Conservation (phyloP, 495 filamentous ascomycete species). For the Xanthoparmelia taractica region DNA sequence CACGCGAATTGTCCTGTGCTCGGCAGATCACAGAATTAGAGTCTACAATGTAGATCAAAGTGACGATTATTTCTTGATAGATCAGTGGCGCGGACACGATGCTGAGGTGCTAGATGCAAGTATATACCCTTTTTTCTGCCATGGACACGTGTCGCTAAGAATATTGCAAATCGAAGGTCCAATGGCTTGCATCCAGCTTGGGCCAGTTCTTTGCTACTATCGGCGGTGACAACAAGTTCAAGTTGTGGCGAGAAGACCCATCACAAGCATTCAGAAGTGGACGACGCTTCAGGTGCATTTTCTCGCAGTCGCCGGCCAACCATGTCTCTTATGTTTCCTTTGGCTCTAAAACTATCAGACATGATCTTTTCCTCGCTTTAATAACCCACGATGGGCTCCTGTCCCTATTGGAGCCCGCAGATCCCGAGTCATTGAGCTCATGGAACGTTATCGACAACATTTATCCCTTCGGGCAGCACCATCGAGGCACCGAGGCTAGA, state of each 20-base stretch:
- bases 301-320: constrained; percentile 47
- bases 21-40: constrained; percentile 86
- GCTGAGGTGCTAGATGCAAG: constrained; percentile 84
- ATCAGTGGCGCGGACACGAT: constrained; percentile 86
- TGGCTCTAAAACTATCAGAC: constrained; percentile 65
- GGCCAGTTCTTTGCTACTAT: constrained; percentile 61
- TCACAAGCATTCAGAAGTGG: constrained; percentile 61
- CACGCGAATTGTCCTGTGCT: constrained; percentile 81
- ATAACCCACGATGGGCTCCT: constrained; percentile 74
- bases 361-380: constrained; percentile 73
- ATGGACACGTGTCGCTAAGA: constrained; percentile 9
- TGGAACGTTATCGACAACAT: constrained; percentile 68
- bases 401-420: constrained; percentile 75
- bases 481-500: constrained; percentile 72
- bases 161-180: constrained; percentile 47
- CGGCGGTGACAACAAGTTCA: constrained; percentile 78
- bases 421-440: constrained; percentile 69
- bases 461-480: constrained; percentile 50
- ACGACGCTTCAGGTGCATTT: constrained; percentile 65
- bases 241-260: constrained; percentile 83
- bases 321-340: constrained; percentile 66
- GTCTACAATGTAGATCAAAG: constrained; percentile 78
- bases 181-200: constrained; percentile 65
- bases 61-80: constrained; percentile 68
- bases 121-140: constrained; percentile 12